Conservation (phyloP, 148 eudicot species). For the Chenopodium album region DNA sequence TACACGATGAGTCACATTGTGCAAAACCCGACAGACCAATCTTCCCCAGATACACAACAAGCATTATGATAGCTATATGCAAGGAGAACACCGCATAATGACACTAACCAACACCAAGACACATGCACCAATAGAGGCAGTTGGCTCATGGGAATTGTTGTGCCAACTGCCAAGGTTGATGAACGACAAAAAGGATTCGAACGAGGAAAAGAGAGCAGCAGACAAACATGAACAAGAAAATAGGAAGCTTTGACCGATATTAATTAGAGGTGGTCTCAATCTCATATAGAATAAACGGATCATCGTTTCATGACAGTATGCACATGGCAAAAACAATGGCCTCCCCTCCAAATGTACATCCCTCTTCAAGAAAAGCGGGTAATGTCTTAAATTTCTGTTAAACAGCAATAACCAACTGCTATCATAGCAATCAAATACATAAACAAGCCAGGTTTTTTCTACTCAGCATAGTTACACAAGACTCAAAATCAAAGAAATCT, state of each 20-base stretch:
- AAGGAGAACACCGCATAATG: too few species aligned
- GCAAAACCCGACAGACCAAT: too few species aligned
- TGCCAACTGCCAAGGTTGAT: too few species aligned
- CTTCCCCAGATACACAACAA: too few species aligned
- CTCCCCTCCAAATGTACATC: slow-evolving; percentile 6
- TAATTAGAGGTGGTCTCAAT: not conserved
- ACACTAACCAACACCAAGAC: too few species aligned
- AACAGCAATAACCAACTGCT: not conserved
- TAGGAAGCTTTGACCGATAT: not conserved
- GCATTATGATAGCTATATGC: too few species aligned
- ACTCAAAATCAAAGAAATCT: not conserved
- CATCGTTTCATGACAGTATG: not conserved
- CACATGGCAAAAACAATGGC: not conserved
- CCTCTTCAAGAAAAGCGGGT: not conserved
- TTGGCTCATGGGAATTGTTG: too few species aligned
- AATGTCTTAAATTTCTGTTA: not conserved
- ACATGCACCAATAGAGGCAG: too few species aligned
- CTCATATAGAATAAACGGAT: not conserved
- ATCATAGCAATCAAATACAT: slow-evolving; percentile 1
- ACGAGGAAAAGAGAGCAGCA: not conserved
- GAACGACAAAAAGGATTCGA: too few species aligned
- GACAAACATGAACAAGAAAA: not conserved
- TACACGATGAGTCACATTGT: too few species aligned
- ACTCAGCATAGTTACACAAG: not conserved
- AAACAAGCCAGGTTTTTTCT: not conserved